Evolutionary conservation across 805 yeast species (phyloP), one percentile per base, ranked within the genome.

Genomic region (Naumovozyma baii): DNA sequence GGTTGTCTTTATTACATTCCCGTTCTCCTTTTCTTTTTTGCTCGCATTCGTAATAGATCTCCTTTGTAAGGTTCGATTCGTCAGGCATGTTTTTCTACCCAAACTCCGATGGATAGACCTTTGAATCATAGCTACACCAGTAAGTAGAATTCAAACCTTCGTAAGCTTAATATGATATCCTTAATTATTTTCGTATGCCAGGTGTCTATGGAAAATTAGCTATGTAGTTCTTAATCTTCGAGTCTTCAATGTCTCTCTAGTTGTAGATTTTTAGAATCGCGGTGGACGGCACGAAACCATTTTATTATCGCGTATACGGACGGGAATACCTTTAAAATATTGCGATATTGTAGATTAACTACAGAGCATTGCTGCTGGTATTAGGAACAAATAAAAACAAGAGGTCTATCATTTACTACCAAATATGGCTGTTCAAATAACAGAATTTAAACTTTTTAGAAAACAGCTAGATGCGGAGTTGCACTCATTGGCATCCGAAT

Each of bases 401-500:
- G 26, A 10, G 10, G 7, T 22, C 9, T 7, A 22, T 22, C 10
- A 10, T 7, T 22, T 22, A 10, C 26, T 7, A 10, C 9, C 26
- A 29, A 29, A 14, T 18, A 43, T 42, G 44, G 44, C 52, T 39
- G 47, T 49, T 28, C 39, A 45, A 5, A 37, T 46, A 16, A 39
- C 41, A 8, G 50, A 48, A 22, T 57, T 50, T 36, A 41, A 37
- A 16, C 39, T 40, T 17, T 44, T 57, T 35, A 45, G 50, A 30
- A 52, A 52, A 33, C 57, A 55, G 37, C 39, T 85, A 39, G 58
- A 64, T 9, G 47, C 72, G 0, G 96, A 86, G 52, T 64, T 87
- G 46, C 62, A 70, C 9, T 67, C 64, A 20, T 64, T 90, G 39
- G 65, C 78, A 3, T 62, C 80, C 1, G 95, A 86, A 48, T 69